Conservation (phyloP, 257 asterid genomes). For the Mentha longifolia region DNA sequence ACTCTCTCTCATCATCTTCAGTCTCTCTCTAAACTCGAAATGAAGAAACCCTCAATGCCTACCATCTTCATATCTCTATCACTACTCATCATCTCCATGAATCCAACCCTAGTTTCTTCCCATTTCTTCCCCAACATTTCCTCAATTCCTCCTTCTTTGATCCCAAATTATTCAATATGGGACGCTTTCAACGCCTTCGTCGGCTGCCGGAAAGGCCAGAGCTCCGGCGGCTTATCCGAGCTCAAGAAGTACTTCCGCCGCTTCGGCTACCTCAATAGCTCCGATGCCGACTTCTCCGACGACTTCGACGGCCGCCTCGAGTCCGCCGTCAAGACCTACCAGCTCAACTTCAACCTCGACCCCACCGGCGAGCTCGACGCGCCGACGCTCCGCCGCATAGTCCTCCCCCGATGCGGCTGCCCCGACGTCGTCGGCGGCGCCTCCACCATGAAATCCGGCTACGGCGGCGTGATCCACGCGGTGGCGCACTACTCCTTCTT, state of each 20-base stretch:
- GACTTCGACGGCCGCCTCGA: slow-evolving; percentile 65
- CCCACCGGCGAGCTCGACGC: slow-evolving; percentile 64
- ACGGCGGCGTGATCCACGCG: slow-evolving; percentile 30
- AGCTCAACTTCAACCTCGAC: slow-evolving; percentile 71
- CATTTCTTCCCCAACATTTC: slow-evolving; percentile 49
- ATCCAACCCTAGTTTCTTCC: slow-evolving; percentile 34
- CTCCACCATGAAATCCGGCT: slow-evolving; percentile 51
- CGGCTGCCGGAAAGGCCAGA: slow-evolving; percentile 64
- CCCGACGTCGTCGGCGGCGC: slow-evolving; percentile 66
- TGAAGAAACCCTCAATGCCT: slow-evolving; percentile 33
- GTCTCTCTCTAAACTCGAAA: not conserved
- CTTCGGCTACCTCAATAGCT: slow-evolving; percentile 63
- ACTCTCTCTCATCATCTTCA: not conserved
- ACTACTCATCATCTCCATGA: slow-evolving; percentile 16
- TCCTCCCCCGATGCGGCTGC: slow-evolving; percentile 78
- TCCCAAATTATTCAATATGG: slow-evolving; percentile 60
- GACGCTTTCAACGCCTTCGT: slow-evolving; percentile 46
- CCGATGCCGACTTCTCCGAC: slow-evolving; percentile 56
- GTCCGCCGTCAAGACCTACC: slow-evolving; percentile 65
- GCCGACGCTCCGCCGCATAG: slow-evolving; percentile 49
- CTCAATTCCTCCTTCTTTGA: slow-evolving; percentile 48
- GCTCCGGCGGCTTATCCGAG: slow-evolving; percentile 47
- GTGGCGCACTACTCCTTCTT: slow-evolving; percentile 85
- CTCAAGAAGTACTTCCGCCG: slow-evolving; percentile 65
- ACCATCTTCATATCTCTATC: slow-evolving; percentile 14